Base-by-base conservation (phyloP, 2,329 filamentous ascomycete species). In the Tolypocladium album region DNA sequence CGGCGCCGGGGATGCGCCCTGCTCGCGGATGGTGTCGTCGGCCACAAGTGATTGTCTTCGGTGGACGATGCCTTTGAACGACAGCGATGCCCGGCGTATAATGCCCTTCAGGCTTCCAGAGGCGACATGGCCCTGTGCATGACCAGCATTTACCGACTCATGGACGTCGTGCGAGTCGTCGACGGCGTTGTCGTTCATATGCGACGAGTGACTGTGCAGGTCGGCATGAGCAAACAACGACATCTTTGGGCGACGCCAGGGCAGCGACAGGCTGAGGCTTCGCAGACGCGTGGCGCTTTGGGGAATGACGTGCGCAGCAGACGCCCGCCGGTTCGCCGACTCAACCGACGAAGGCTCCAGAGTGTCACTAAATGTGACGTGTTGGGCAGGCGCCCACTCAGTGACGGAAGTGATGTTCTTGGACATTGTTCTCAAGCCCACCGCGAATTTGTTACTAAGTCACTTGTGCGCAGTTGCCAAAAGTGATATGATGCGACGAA, bases 61-160 rank as follows among this genome's bases (percentile, higher is more conserved):
- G 58, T 79, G 75, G 9, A 82, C 79, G 39, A 84, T 78, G 39
- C 78, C 78, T 66, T 79, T 79, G 57, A 85, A 67, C 11, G 80
- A 82, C 58, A 82, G 66, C 3, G 83, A 85, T 0, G 82, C 83
- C 12, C 83, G 75, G 31, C 82, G 78, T 57, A 85, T 74, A 63
- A 79, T 81, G 56, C 79, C 77, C 67, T 78, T 82, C 60, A 85
- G 68, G 55, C 73, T 72, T 55, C 69, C 69, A 0, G 71, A 64
- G 4, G 64, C 60, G 53, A 67, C 66, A 17, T 65, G 64, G 34
- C 65, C 61, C 22, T 71, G 66, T 60, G 67, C 65, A 56, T 71
- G 62, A 50, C 64, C 63, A 22, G 61, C 64, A 20, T 62, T 59
- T 36, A 60, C 59, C 55, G 63, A 59, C n/a, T 69, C 68, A 52